These are phyloP conservation scores for Cryptococcus hybrid DNA, from an alignment of 1,284 basidiomycete genomes.

Conservation along the genomic window DNA sequence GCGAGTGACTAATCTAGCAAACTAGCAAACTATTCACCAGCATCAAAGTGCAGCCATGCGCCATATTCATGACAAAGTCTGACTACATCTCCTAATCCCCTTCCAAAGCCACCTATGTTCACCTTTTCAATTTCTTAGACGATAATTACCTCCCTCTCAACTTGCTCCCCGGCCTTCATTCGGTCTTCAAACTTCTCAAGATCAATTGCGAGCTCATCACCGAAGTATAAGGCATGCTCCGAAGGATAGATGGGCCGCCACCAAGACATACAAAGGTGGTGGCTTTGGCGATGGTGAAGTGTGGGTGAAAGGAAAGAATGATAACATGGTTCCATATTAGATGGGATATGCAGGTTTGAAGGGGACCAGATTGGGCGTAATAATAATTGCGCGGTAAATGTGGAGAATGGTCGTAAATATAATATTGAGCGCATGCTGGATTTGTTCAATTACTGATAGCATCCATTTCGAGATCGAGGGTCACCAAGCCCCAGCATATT, in stretches of 20 bases:
- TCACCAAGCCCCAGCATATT: slow-evolving; percentile 54
- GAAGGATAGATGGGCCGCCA: slow-evolving; percentile 39
- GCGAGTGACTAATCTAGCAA: background rate
- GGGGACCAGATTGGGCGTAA: slow-evolving; percentile 51
- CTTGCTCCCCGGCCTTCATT: slow-evolving; percentile 30
- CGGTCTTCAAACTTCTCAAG: slow-evolving; percentile 41
- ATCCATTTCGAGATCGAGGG: background rate
- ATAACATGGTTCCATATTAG: slow-evolving; percentile 41
- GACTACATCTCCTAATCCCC: slow-evolving; percentile 39
- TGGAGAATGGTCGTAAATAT: slow-evolving; percentile 31
- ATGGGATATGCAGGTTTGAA: slow-evolving; percentile 26
- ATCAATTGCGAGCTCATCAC: slow-evolving; percentile 50
- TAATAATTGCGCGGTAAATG: slow-evolving; percentile 40
- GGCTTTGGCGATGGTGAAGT: slow-evolving; percentile 54
- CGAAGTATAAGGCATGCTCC: slow-evolving; percentile 27
- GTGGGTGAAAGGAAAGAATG: slow-evolving; percentile 52
- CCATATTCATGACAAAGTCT: slow-evolving; percentile 48
- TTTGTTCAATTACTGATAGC: background rate
- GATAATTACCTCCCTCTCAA: slow-evolving; percentile 48
- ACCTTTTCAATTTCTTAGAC: slow-evolving; percentile 54
- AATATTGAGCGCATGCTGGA: slow-evolving; percentile 48
- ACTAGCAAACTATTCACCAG: slow-evolving; percentile 34
- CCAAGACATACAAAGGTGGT: slow-evolving; percentile 54
- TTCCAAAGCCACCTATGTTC: slow-evolving; percentile 54
- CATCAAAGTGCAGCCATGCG: slow-evolving; percentile 57